These are phyloP conservation scores for Pseudocercospora pini-densiflorae DNA, from an alignment of 2,329 filamentous ascomycete species.

Conservation along the genomic window DNA sequence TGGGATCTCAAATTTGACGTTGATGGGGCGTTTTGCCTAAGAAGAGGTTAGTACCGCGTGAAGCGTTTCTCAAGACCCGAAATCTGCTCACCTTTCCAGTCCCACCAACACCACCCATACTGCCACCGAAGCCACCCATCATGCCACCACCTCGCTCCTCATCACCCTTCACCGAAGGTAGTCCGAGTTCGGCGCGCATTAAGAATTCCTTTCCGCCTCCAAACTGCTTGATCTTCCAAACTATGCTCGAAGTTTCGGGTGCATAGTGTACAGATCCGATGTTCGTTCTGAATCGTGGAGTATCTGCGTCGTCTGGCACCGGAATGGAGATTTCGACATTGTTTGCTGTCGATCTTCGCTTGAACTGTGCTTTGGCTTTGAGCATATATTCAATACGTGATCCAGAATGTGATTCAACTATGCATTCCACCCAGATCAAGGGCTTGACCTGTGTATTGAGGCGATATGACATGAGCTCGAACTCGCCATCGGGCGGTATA, in stretches of 20 bases:
- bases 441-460: constrained; percentile 99
- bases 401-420: constrained; percentile 94
- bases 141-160: constrained; percentile 91
- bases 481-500: constrained; percentile 97
- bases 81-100: constrained; percentile 74
- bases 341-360: constrained; percentile 95
- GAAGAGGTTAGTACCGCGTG: not conserved
- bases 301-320: constrained; percentile 95
- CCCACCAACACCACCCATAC: constrained; percentile 85
- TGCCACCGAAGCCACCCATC: constrained; percentile 96
- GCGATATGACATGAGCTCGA: constrained; percentile 99
- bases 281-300: constrained; percentile 94
- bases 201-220: constrained; percentile 98
- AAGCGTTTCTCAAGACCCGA: not conserved
- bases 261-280: constrained; percentile 98
- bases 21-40: constrained; percentile 82
- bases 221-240: constrained; percentile 99
- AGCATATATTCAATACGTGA: constrained; percentile 99
- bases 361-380: constrained; percentile 97
- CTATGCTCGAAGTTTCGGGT: constrained; percentile 94
- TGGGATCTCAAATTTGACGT: constrained; percentile 99
- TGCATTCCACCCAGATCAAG: constrained; percentile 97
- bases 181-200: constrained; percentile 94
- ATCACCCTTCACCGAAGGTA: constrained; percentile 92
- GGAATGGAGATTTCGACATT: constrained; percentile 98